Evolutionary conservation across 23 red algal genomes (phyloP).

Genomic region (Gracilaria domingensis): DNA sequence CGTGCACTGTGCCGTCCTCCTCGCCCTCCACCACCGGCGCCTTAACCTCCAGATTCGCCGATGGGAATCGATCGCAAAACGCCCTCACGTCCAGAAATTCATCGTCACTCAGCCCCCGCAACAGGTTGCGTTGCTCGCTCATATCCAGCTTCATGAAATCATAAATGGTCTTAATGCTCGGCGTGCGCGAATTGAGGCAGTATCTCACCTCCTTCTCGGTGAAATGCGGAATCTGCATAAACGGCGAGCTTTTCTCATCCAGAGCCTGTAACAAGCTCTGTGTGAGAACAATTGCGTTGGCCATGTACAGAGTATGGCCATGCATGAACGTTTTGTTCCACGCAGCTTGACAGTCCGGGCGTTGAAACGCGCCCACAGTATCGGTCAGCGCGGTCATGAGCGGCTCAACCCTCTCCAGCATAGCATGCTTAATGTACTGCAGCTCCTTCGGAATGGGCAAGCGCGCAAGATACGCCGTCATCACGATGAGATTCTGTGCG

Average conservation of each 20-base stretch:
- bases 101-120: slow-evolving; percentile 69
- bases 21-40: slow-evolving; percentile 86
- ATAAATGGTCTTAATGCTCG: slow-evolving; percentile 54
- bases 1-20: slow-evolving; percentile 81
- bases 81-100: slow-evolving; percentile 82
- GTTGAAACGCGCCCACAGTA: slow-evolving; percentile 69
- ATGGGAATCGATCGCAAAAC: slow-evolving; percentile 85
- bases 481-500: slow-evolving; percentile 61
- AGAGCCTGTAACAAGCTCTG: slow-evolving; percentile 83
- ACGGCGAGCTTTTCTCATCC: slow-evolving; percentile 82
- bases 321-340: slow-evolving; percentile 62
- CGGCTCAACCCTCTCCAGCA: slow-evolving; percentile 56
- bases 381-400: slow-evolving; percentile 75
- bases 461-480: slow-evolving; percentile 77
- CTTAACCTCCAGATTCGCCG: slow-evolving; percentile 56
- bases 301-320: slow-evolving; percentile 67
- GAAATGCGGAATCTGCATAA: slow-evolving; percentile 91
- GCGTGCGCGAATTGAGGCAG: slow-evolving; percentile 54
- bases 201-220: slow-evolving; percentile 66
- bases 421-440: slow-evolving; percentile 37
- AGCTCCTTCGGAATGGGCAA: slow-evolving; percentile 72
- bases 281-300: slow-evolving; percentile 58
- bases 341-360: slow-evolving; percentile 65
- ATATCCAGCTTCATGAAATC: slow-evolving; percentile 75
- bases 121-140: slow-evolving; percentile 63